Base-by-base conservation (phyloP, 2,329 filamentous ascomycete genomes). In the Exophiala viscosa region DNA sequence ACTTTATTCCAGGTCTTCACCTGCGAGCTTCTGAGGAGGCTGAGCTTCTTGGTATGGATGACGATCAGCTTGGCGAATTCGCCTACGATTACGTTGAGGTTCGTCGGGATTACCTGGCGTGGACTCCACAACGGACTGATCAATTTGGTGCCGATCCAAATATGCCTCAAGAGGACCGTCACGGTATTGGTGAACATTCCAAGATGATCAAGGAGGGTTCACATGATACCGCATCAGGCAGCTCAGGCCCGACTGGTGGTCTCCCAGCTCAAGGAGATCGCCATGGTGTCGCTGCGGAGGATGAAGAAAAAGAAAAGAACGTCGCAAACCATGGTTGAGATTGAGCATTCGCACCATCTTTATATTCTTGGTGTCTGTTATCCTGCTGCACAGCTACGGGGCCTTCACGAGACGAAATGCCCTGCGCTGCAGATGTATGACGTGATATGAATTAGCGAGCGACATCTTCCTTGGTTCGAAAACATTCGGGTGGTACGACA, bases 1-100 rank as follows among this genome's bases (percentile, higher is more conserved):
- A 89, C 74, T 76, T 84, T 58, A 75, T 88, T 41, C 86, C 86
- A 0, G 85, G 86, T 20, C 76, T 88, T 31, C 83, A 84, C 61
- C 81, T 89, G 45, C 83, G 86, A 50, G 85, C 84, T 52, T 74
- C 76, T 11, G 74, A 82, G 59, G 83, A 85, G 62, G 84, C 86
- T 46, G 86, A 88, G 71, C 78, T 88, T 48, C 74, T 86, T 18
- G 86, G 86, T 45, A 77, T 77, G 75, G 75, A 77, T 48, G 75
- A 77, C 48, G 75, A 77, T 59, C 75, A 77, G 49, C 67, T 77
- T 0, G 75, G 75, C 42, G 75, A 77, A 60, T 77, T 77, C 56
- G 75, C 75, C 17, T 77, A 77, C 60, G 75, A 77, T 51, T 77
- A 77, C 58, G 75, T 77, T 46, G 75, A 77, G 63, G 75, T 77